Evolutionary conservation across 495 filamentous ascomycete species (phyloP).

Genomic region (Penicillium antarcticum): DNA sequence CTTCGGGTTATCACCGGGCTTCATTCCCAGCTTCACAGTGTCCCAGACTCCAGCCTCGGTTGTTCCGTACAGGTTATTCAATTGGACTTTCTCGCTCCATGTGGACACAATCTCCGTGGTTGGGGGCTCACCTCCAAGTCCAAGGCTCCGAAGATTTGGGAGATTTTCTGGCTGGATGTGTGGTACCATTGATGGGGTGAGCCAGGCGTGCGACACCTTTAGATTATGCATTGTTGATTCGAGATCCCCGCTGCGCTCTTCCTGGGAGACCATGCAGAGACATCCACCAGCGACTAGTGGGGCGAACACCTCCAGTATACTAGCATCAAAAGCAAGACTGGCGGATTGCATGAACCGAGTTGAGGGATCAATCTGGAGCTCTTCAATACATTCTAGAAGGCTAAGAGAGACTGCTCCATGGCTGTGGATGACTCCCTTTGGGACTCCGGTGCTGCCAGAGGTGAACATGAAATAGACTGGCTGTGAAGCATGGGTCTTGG

Average conservation of each 20-base stretch:
- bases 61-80: conserved; percentile 52
- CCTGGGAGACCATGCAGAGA: conserved; percentile 51
- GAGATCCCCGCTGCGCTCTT: conserved; percentile 34
- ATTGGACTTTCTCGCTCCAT: conserved; percentile 35
- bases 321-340: conserved; percentile 50
- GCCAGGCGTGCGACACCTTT: conserved; percentile 24
- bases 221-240: conserved; percentile 22
- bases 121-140: neutral
- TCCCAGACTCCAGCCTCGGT: conserved; percentile 26
- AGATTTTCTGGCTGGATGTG: conserved; percentile 24
- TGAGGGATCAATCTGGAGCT: neutral
- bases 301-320: conserved; percentile 47
- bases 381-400: neutral
- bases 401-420: conserved; percentile 25
- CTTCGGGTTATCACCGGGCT: conserved; percentile 1
- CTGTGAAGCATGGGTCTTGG: neutral
- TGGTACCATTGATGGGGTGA: conserved; percentile 34
- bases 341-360: conserved; percentile 43
- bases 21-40: conserved; percentile 3
- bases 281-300: conserved; percentile 45
- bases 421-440: conserved; percentile 39
- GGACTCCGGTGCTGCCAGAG: conserved; percentile 31
- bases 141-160: conserved; percentile 17
- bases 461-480: conserved; percentile 26
- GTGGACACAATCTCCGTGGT: conserved; percentile 5